Percentiles rank a stretch among this genome's conserved stretches.
Conservation (phyloP, 208 protist genomes). For the Acanthamoeba sp. region DNA sequence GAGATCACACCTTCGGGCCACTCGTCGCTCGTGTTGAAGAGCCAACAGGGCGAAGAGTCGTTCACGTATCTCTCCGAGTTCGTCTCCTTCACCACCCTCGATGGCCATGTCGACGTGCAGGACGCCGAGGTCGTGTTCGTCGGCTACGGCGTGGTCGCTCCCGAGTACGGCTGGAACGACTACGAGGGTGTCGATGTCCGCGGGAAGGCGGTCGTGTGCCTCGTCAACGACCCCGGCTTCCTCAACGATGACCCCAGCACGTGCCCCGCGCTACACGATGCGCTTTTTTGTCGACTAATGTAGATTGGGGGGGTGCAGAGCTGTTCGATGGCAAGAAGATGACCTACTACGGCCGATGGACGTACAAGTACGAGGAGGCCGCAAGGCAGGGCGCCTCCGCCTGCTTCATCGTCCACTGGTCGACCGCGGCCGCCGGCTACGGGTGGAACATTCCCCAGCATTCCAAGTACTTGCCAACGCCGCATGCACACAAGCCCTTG, state of each 20-base stretch:
- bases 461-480: neutral
- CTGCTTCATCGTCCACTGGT: constrained; percentile 24
- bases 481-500: neutral
- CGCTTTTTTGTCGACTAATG: neutral
- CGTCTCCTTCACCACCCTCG: neutral
- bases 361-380: neutral
- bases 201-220: neutral
- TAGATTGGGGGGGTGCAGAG: neutral
- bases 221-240: constrained; percentile 10
- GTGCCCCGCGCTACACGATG: neutral
- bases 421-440: neutral
- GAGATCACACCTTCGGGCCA: neutral
- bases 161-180: constrained; percentile 18
- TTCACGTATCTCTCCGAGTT: neutral
- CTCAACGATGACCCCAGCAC: neutral
- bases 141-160: neutral
- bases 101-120: neutral
- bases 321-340: neutral
- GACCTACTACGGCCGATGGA: constrained; percentile 18
- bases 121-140: constrained; percentile 6
- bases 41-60: neutral
- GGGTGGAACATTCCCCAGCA: neutral
- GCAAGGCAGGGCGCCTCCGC: neutral
- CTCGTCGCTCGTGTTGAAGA: neutral
- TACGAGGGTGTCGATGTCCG: neutral